Evolutionary conservation across 1,284 basidiomycete species (phyloP).

Genomic region (Farysia itapuensis): DNA sequence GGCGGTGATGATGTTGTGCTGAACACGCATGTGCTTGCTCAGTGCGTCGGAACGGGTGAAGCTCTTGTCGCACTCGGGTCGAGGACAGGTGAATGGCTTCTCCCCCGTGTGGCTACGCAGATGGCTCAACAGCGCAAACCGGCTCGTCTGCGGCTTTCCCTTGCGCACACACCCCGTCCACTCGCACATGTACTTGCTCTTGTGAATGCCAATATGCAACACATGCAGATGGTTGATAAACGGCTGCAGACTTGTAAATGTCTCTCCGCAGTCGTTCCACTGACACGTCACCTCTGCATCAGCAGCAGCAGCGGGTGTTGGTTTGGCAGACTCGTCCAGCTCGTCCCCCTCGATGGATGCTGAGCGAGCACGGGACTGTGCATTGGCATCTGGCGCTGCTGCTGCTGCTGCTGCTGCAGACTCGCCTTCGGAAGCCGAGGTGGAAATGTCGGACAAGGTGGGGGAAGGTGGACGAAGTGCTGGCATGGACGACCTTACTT

Average conservation of each 20-base stretch:
- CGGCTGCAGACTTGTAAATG: constrained; percentile 71
- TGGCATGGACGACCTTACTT: no score
- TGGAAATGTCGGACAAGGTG: constrained; percentile 37
- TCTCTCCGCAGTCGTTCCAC: constrained; percentile 75
- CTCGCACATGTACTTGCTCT: constrained; percentile 82
- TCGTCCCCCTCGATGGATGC: constrained; percentile 35
- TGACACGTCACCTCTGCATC: constrained; percentile 64
- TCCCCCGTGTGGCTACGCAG: constrained; percentile 80
- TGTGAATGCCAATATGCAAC: constrained; percentile 77
- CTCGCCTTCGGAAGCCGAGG: constrained; percentile 46
- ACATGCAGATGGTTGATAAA: constrained; percentile 78
- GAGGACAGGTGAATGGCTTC: constrained; percentile 81
- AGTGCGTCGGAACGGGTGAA: constrained; percentile 89
- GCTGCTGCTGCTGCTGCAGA: constrained; percentile 1
- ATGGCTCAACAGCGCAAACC: constrained; percentile 83
- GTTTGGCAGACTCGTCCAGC: no score
- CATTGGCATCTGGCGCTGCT: no score
- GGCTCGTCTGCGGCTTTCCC: constrained; percentile 78
- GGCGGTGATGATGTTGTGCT: constrained; percentile 66
- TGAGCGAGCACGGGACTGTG: constrained; percentile 7
- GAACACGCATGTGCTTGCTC: constrained; percentile 84
- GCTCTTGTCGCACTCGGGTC: constrained; percentile 88
- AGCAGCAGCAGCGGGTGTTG: no score
- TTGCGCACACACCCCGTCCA: constrained; percentile 78
- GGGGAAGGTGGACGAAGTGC: constrained; percentile 11